phyloP scores from a whole-genome alignment of 352 stramenopile genomes.

The Pythium sp. region DNA sequence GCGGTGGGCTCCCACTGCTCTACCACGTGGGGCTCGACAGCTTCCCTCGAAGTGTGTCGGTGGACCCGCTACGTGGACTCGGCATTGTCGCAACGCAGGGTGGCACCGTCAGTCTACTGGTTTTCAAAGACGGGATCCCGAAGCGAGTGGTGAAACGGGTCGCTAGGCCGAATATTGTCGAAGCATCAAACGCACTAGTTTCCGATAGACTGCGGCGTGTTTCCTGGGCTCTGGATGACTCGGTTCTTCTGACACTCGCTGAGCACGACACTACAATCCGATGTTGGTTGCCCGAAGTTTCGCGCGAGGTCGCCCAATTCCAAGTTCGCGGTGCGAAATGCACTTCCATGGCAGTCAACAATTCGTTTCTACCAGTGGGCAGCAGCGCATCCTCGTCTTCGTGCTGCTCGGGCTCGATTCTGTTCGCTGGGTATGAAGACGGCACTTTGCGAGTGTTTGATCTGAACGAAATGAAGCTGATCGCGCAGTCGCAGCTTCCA shows the following conservation, averaged over 20 bases:
- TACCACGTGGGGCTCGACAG: conserved; percentile 26
- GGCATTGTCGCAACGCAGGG: conserved; percentile 32
- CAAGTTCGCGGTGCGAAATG: conserved; percentile 25
- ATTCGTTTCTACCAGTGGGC: background rate
- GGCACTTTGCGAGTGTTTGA: conserved; percentile 51
- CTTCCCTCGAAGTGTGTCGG: conserved; percentile 31
- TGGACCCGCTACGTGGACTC: conserved; percentile 40
- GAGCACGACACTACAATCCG: conserved; percentile 25
- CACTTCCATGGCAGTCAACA: conserved; percentile 40
- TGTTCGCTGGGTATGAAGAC: conserved; percentile 50
- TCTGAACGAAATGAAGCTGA: conserved; percentile 34
- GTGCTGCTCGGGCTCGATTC: conserved; percentile 17
- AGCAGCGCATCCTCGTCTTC: background rate
- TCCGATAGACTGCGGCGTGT: background rate
- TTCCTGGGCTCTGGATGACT: conserved; percentile 29
- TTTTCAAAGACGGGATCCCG: conserved; percentile 27
- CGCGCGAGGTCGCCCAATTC: conserved; percentile 40
- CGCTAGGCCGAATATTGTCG: background rate
- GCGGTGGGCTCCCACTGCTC: conserved; percentile 33
- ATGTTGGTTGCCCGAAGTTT: conserved; percentile 40
- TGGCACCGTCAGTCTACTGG: conserved; percentile 24
- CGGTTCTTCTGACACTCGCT: conserved; percentile 34
- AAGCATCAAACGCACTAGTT: too few relatives aligned
- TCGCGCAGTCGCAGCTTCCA: conserved; percentile 38
- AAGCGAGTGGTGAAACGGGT: conserved; percentile 18